A percentile compares a stretch with the other conserved stretches of the same genome.
phyloP scores from a whole-genome alignment of 129 eudicot genomes.

The Lactuca sativa region DNA sequence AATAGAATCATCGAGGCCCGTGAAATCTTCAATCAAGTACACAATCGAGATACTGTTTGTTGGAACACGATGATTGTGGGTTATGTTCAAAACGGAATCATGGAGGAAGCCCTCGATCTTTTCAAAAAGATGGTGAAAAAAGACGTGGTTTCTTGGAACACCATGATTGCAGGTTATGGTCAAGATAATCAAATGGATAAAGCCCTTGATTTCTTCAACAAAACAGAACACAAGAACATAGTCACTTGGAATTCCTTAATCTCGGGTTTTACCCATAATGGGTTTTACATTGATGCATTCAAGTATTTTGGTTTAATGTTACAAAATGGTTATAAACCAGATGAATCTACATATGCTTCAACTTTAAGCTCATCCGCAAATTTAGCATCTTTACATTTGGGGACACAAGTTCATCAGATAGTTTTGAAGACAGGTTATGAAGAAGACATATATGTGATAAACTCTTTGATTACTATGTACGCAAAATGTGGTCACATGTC shows the following conservation, averaged over 20 bases:
- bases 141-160: constrained; percentile 54
- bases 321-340: constrained; percentile 41
- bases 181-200: constrained; percentile 52
- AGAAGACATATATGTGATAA: constrained; percentile 40
- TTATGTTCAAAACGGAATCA: constrained; percentile 49
- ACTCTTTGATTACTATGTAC: constrained; percentile 49
- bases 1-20: constrained; percentile 41
- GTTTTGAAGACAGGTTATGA: constrained; percentile 46
- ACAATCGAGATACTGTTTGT: constrained; percentile 47
- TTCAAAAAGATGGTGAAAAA: constrained; percentile 46
- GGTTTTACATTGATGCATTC: constrained; percentile 47
- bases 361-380: constrained; percentile 53
- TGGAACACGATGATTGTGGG: constrained; percentile 73
- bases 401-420: constrained; percentile 51
- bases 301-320: constrained; percentile 39
- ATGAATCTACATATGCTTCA: constrained; percentile 55
- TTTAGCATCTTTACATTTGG: constrained; percentile 51
- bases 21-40: constrained; percentile 32
- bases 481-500: constrained; percentile 50
- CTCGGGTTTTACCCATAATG: constrained; percentile 53
- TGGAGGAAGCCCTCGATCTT: constrained; percentile 47
- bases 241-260: constrained; percentile 64
- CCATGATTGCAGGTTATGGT: constrained; percentile 59
- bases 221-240: constrained; percentile 40
- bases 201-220: constrained; percentile 43